Base-by-base conservation (phyloP, 2,329 filamentous ascomycete species). In the Arachnomyces sp. region DNA sequence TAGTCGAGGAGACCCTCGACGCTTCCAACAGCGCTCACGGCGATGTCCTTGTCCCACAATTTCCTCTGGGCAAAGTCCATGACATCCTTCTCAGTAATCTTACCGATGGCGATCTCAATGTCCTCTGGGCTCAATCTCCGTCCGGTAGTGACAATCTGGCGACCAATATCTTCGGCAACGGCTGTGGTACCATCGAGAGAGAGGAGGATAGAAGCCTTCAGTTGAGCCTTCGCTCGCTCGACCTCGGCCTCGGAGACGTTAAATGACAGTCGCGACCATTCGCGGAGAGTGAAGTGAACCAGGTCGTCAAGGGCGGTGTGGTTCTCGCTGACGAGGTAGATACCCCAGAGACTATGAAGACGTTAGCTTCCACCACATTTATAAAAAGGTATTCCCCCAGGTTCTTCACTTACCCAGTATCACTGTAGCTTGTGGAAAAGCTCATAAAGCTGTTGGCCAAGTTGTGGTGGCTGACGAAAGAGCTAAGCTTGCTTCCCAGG, bases 381-480 rank as follows among this genome's bases (percentile, higher is more conserved):
- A 9, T 21, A 14, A 8, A 3, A 25, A 7, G 13, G 17, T 16
- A 29, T 14, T 28, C 8, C 31, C 21, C 8, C 17, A 25, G 6
- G 16, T 12, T 21, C 38, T 31, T 31, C 31, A 65, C 82, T 69
- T 79, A 95, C 88, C 89, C 92, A 65, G 92, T 98, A 68, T 98
- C 92, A 63, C 89, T 96, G 74, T 98, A 98, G 77, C 87, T 95
- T 53, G 92, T 98, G 52, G 89, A 95, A 75, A 98, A 98, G 75
- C 86, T 94, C 93, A 98, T 98, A 78, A 95, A 98, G 80, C 89
- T 95, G 76, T 95, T 98, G 68, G 92, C 92, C 48, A 98, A 79
- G 67, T 89, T 83, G 72, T 96, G 80, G 71, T 94, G 82, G 77
- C 93, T 86, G 54, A 98, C 83, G 60, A 92, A 87, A 52, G 84